Evolutionary conservation across 148 eudicot genomes (phyloP).

Genomic region (Camellia sinensis): DNA sequence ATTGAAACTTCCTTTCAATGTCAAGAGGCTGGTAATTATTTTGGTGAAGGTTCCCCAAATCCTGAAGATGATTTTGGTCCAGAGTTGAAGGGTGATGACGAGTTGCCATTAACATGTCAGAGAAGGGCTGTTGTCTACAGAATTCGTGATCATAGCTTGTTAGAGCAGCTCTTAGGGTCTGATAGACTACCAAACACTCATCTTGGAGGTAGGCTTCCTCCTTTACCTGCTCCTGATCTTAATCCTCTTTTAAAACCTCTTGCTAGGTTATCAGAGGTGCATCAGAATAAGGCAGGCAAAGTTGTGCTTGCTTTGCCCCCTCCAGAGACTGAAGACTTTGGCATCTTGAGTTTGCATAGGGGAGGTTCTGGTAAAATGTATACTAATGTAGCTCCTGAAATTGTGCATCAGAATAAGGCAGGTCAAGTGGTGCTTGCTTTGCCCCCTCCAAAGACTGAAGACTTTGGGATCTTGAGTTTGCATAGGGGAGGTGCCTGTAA

Average conservation of each 20-base stretch:
- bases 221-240: conserved; percentile 19
- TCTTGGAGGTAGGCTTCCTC: conserved; percentile 21
- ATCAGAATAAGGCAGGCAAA: conserved; percentile 6
- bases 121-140: conserved; percentile 52
- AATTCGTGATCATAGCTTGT: conserved; percentile 44
- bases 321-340: conserved; percentile 15
- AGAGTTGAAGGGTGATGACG: conserved; percentile 36
- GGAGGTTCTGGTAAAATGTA: conserved; percentile 9
- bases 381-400: neutral
- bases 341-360: conserved; percentile 18
- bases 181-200: conserved; percentile 29
- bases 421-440: conserved; percentile 21
- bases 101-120: conserved; percentile 52
- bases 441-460: conserved; percentile 18
- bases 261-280: conserved; percentile 15
- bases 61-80: conserved; percentile 26
- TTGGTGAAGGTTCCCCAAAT: conserved; percentile 27
- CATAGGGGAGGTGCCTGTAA: conserved; percentile 15
- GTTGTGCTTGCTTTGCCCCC: conserved; percentile 23
- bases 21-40: conserved; percentile 41
- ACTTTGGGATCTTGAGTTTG: conserved; percentile 12
- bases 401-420: conserved; percentile 11
- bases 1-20: conserved; percentile 69
- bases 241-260: conserved; percentile 18
- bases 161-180: conserved; percentile 36